These are phyloP conservation scores for Porpolomopsis calyptriformis DNA, from an alignment of 768 basidiomycete genomes.

Conservation along the genomic window DNA sequence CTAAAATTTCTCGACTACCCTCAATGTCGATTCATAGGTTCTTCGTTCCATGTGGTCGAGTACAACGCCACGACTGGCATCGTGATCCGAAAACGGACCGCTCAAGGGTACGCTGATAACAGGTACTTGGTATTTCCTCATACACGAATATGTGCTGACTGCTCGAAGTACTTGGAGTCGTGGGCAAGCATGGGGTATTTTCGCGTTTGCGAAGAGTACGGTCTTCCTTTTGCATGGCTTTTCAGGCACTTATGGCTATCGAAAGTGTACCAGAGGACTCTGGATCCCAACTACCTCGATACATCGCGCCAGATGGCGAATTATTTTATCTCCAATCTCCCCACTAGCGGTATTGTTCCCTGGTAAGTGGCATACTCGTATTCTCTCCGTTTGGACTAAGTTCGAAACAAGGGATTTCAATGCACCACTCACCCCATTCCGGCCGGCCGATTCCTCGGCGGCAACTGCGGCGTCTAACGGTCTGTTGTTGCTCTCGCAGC, in stretches of 20 bases:
- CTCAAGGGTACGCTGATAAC: conserved; percentile 51
- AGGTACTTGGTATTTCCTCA: conserved; percentile 15
- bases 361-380: conserved; percentile 33
- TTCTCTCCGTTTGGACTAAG: neutral
- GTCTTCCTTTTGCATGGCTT: conserved; percentile 3
- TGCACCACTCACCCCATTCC: conserved; percentile 46
- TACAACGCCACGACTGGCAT: conserved; percentile 56
- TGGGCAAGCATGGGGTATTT: conserved; percentile 63
- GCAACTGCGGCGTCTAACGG: conserved; percentile 53
- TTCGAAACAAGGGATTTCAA: conserved; percentile 48
- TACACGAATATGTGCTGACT: neutral
- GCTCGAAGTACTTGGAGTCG: conserved; percentile 59
- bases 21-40: conserved; percentile 20
- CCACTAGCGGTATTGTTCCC: conserved; percentile 52
- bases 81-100: conserved; percentile 46
- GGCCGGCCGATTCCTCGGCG: conserved; percentile 61
- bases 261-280: conserved; percentile 53
- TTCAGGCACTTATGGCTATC: neutral
- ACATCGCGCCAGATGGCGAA: conserved; percentile 48
- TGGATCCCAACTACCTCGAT: conserved; percentile 39
- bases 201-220: conserved; percentile 61
- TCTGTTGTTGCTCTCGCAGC: conserved; percentile 43
- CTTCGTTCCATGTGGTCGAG: conserved; percentile 53
- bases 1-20: neutral
- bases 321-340: conserved; percentile 52